Base-by-base conservation (phyloP, 345 rosid species). In the Bretschneidera sinensis region DNA sequence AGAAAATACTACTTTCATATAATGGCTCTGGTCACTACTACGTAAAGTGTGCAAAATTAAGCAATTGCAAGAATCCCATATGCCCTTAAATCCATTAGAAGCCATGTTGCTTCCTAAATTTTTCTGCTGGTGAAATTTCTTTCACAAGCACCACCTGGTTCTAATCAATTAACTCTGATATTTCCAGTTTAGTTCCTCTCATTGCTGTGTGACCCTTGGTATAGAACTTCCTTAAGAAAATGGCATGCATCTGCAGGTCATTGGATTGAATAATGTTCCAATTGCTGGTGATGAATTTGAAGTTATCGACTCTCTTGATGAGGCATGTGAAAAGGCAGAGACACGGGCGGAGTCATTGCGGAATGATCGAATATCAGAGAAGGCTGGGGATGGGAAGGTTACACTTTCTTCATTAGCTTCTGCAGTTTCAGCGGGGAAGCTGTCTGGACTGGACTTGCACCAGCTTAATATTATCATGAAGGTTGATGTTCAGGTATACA, bases 331-430 rank as follows among this genome's bases (percentile, higher is more conserved):
- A 75, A 84, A 62, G 78, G 97, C 99, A 48, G 95, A 90, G 70
- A 70, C 80, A 35, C 65, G 91, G 69, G 96, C 88, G 0, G 78
- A 71, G 71, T 59, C 82, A 63, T 72, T 94, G 74, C 76, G 96
- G 51, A 64, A 86, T 67, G 92, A 90, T 59, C 92, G 89, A 47
- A 84, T 90, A 76, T 83, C 89, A 35, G 92, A 84, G 60, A 89
- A 87, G 81, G 97, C 99, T 59, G 97, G 96, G 71, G 97, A 90
- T 74, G 99, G 96, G 50, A 94, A 80, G 82, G 78, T 90, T 57
- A 94, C 97, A 15, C 97, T 94, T 76, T 94, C 97, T 66, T 94
- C 97, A 67, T 73, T 88, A 31, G 99, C 96, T 68, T 90, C 97
- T 57, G 96, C 97, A 51, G 85, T 86, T 69, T 85, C 97, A 64